Base-by-base conservation (phyloP, 495 filamentous ascomycete genomes). In the Gamarada debralockiae region DNA sequence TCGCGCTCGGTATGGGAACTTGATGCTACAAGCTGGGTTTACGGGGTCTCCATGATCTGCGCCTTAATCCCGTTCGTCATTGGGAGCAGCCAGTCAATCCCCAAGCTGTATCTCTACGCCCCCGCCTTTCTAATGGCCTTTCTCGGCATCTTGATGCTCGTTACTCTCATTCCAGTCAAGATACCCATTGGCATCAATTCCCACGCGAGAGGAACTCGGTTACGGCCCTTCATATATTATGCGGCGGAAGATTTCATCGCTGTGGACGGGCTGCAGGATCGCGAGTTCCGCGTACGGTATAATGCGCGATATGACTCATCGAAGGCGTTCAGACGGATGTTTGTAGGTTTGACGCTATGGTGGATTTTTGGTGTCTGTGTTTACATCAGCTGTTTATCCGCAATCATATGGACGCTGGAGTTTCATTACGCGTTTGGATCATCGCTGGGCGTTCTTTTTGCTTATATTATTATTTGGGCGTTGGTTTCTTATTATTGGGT, bases 241-340 rank as follows among this genome's bases (percentile, higher is more conserved):
- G 53, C 53, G 3, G 53, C 53, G 3, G 53, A 56, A 33, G 53
- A 56, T 15, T 56, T 56, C 43, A 56, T 56, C 31, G 53, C 53
- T 17, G 53, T 56, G 4, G 53, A 56, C 15, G 53, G 53, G 9
- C 39, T 50, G 5, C 53, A 56, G 27, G 53, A 50, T 37, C 45
- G 53, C 5, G 53, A 50, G 22, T 56, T 56, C 25, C 53, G 53
- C 2, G 46, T 50, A 25, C 45, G 53, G 12, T 56, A 56, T 25
- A 55, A 56, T 48, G 53, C 47, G 12, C 23, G 53, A 27, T 56
- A 56, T 25, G 31, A 56, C 10, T n/a, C 23, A 5, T 50, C 38
- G 1, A 56, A 56, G 39, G 10, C 24, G 3, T 56, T 56, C 22
- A 33, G 53, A 29, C 17, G 43, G n/a, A 48, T 56, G 46, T 56